phyloP scores from a whole-genome alignment of 768 basidiomycete genomes.

The Tricholoma saponaceum region DNA sequence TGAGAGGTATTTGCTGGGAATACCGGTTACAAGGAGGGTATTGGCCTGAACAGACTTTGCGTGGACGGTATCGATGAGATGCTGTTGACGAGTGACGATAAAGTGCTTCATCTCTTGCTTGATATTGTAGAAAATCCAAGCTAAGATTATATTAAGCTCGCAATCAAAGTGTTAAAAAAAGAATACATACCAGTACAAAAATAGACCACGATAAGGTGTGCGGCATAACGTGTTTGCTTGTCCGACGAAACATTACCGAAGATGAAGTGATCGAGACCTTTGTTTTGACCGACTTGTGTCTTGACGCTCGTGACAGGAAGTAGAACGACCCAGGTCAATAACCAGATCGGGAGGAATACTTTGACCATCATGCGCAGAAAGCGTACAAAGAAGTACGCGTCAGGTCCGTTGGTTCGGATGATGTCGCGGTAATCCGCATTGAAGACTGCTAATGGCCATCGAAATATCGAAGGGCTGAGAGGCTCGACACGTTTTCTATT shows the following conservation, averaged over 20 bases:
- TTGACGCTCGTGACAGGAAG: conserved; percentile 67
- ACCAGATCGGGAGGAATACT: conserved; percentile 87
- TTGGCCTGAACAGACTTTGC: conserved; percentile 80
- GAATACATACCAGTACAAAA: conserved; percentile 66
- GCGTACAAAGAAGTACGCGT: conserved; percentile 92
- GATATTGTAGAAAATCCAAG: conserved; percentile 85
- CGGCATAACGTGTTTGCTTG: conserved; percentile 61
- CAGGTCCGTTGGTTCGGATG: conserved; percentile 70
- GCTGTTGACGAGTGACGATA: conserved; percentile 72
- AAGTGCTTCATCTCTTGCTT: conserved; percentile 78
- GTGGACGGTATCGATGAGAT: conserved; percentile 73
- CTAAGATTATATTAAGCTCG: conserved; percentile 28
- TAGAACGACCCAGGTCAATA: conserved; percentile 82
- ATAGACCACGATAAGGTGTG: conserved; percentile 75
- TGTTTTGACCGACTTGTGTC: conserved; percentile 40
- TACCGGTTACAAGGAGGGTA: conserved; percentile 87
- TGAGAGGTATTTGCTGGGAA: conserved; percentile 75
- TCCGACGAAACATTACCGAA: conserved; percentile 69
- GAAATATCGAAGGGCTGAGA: conserved; percentile 44
- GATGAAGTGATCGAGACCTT: conserved; percentile 66
- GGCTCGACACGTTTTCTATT: conserved; percentile 56
- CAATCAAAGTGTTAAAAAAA: neutral
- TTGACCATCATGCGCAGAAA: conserved; percentile 83
- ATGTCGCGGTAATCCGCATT: conserved; percentile 59
- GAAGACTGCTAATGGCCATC: conserved; percentile 68